phyloP scores from a whole-genome alignment of 2,329 filamentous ascomycete species.

The Aspergillus flavus region DNA sequence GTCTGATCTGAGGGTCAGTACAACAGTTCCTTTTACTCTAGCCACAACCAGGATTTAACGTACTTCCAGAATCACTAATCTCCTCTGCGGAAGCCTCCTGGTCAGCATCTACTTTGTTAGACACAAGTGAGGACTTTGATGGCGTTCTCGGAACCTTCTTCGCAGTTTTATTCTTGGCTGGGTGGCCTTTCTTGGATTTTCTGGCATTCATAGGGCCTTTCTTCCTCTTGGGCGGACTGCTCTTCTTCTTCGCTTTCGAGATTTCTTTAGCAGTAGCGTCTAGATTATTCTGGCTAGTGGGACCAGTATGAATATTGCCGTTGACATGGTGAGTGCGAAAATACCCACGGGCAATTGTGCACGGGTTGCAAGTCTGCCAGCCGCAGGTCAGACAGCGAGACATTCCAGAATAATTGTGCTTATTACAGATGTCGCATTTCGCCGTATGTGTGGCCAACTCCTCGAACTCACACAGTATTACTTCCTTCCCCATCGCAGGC shows the following conservation, averaged over 20 bases:
- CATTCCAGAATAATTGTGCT: slow-evolving; percentile 35
- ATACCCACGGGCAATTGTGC: slow-evolving; percentile 22
- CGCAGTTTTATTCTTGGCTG: not conserved
- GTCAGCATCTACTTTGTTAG: not conserved
- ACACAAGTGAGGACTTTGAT: not conserved
- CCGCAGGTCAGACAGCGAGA: slow-evolving; percentile 37
- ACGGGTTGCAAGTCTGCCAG: slow-evolving; percentile 40
- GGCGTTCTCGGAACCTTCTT: not conserved
- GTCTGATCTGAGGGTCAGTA: not conserved
- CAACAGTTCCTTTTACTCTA: not conserved
- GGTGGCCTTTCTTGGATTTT: not conserved
- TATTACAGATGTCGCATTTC: slow-evolving; percentile 42
- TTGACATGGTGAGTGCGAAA: slow-evolving; percentile 15
- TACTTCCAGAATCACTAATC: not conserved
- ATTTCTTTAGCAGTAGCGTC: not conserved
- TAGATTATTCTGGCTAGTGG: slow-evolving; percentile 2
- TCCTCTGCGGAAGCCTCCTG: not conserved
- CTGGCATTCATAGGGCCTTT: not conserved
- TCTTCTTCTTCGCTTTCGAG: not conserved
- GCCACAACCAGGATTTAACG: not conserved
- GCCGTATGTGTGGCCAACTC: slow-evolving; percentile 36
- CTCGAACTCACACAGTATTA: slow-evolving; percentile 24
- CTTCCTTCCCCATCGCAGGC: not conserved
- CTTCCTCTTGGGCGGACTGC: not conserved
- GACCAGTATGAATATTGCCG: slow-evolving; percentile 12